Base-by-base conservation (phyloP, 2,329 filamentous ascomycete genomes). In the Pezicula neosporulosa region DNA sequence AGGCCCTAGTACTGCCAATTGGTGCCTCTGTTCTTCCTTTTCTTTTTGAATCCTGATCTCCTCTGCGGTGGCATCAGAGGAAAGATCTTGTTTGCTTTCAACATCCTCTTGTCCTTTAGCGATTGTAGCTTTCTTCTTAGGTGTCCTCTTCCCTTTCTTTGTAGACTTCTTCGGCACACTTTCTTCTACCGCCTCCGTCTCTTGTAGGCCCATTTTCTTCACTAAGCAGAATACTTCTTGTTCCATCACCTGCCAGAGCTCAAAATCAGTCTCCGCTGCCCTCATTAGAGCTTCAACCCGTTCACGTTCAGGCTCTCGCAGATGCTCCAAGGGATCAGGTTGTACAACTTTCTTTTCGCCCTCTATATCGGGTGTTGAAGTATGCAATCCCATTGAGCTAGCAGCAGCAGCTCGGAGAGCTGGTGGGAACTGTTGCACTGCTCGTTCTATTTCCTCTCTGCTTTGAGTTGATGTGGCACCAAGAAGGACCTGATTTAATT, bases 241-340 rank as follows among this genome's bases (percentile, higher is more conserved):
- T 54, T 89, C 81, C 64, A 92, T 73, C 3, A 86, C 67, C 6
- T 80, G 66, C 86, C 87, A 91, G 9, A 90, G 72, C 47, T 82
- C 80, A 18, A 76, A 69, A 59, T 92, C 88, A 0, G 81, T 81
- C 52, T 71, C 59, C 16, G 83, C 83, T 2, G 60, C 64, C 10
- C 71, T 67, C 70, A 92, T 78, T 37, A 80, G 61, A 6, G 59
- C 56, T 55, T 81, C 77, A 8, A 90, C 75, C 9, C 80, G 71
- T 24, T 62, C 58, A 44, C 76, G 72, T 63, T 86, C 82, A 6
- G 62, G 58, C 35, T 70, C 58, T 9, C 67, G 62, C 9, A 77
- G 35, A 15, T 54, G 41, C 33, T 60, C 58, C 8, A 60, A 44
- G 6, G 53, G 36, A 30, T 60, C 56, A 12, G 35, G 42, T n/a